Percentiles rank a stretch among this genome's conserved stretches.
phyloP scores from a whole-genome alignment of 2,329 filamentous ascomycete species.

The Ceratocystis smalleyi region DNA sequence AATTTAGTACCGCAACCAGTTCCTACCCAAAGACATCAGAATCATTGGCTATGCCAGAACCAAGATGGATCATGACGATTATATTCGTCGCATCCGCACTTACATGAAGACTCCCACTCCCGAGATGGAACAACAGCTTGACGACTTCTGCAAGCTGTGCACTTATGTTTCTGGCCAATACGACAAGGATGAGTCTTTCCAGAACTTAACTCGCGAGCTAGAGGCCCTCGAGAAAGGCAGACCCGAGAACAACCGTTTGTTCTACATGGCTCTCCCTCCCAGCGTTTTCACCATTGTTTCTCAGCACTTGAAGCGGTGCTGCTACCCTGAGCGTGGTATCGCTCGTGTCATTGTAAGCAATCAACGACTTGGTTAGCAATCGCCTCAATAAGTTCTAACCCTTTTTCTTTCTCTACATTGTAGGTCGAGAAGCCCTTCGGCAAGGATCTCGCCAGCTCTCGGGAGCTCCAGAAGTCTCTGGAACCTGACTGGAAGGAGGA shows the following conservation, averaged over 20 bases:
- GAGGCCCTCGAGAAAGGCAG: conserved; percentile 69
- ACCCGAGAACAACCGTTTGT: conserved; percentile 76
- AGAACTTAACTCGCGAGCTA: conserved; percentile 69
- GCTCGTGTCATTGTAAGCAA: conserved; percentile 73
- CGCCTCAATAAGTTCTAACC: conserved; percentile 19
- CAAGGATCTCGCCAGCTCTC: conserved; percentile 86
- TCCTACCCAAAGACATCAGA: conserved; percentile 88
- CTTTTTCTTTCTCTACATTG: conserved; percentile 5
- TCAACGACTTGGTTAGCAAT: conserved; percentile 18
- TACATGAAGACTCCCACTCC: conserved; percentile 99
- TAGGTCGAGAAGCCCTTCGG: conserved; percentile 98
- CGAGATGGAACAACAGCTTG: conserved; percentile 87
- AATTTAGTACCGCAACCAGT: conserved; percentile 86
- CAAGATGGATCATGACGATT: conserved; percentile 97
- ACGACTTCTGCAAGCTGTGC: conserved; percentile 77
- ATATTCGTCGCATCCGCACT: conserved; percentile 81
- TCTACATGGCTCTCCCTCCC: conserved; percentile 97
- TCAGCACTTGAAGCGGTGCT: conserved; percentile 91
- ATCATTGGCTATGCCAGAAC: conserved; percentile 98
- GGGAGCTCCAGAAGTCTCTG: conserved; percentile 85
- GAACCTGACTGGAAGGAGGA: conserved; percentile 98
- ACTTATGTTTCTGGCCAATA: conserved; percentile 95
- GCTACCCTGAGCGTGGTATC: conserved; percentile 83
- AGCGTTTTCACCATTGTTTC: conserved; percentile 97
- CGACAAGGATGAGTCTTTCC: conserved; percentile 89